These are phyloP conservation scores for Pleodorina starrii DNA, from an alignment of 139 green algal genomes.

Conservation along the genomic window DNA sequence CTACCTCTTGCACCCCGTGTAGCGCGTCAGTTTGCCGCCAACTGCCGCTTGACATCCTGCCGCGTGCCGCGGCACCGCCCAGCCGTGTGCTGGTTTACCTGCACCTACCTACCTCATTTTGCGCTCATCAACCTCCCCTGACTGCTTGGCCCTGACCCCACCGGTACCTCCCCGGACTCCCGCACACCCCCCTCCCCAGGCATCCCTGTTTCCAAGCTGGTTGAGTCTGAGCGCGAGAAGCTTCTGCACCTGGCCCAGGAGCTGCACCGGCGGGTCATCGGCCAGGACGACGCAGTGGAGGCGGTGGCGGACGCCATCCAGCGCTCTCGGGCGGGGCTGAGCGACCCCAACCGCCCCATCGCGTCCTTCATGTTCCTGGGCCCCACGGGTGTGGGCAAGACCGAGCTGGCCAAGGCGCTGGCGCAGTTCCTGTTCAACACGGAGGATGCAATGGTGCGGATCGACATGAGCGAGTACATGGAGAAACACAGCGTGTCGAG, in stretches of 20 bases:
- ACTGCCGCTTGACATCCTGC: neutral
- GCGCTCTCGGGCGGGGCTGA: slow-evolving; percentile 92
- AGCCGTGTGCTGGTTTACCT: too few species aligned
- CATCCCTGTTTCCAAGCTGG: slow-evolving; percentile 92
- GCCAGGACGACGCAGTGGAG: slow-evolving; percentile 91
- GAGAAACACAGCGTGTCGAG: slow-evolving; percentile 91
- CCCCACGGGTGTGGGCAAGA: slow-evolving; percentile 97
- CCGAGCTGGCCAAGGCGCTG: slow-evolving; percentile 96
- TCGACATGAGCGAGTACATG: slow-evolving; percentile 99
- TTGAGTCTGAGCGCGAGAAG: slow-evolving; percentile 93
- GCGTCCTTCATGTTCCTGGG: slow-evolving; percentile 99
- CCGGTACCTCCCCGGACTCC: neutral
- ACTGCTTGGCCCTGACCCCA: too few species aligned
- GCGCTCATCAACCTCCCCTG: too few species aligned
- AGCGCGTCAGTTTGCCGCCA: too few species aligned
- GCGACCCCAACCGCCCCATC: slow-evolving; percentile 88
- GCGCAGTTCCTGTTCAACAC: slow-evolving; percentile 92
- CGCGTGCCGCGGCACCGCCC: neutral
- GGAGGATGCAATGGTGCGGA: slow-evolving; percentile 88
- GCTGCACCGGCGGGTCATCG: slow-evolving; percentile 82
- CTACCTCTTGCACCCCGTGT: slow-evolving; percentile 84
- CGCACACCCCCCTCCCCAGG: slow-evolving; percentile 59
- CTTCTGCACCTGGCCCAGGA: slow-evolving; percentile 93
- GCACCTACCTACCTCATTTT: too few species aligned
- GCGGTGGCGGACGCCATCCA: slow-evolving; percentile 97